phyloP scores from a whole-genome alignment of 495 filamentous ascomycete species.

The Lophium mytilinum region DNA sequence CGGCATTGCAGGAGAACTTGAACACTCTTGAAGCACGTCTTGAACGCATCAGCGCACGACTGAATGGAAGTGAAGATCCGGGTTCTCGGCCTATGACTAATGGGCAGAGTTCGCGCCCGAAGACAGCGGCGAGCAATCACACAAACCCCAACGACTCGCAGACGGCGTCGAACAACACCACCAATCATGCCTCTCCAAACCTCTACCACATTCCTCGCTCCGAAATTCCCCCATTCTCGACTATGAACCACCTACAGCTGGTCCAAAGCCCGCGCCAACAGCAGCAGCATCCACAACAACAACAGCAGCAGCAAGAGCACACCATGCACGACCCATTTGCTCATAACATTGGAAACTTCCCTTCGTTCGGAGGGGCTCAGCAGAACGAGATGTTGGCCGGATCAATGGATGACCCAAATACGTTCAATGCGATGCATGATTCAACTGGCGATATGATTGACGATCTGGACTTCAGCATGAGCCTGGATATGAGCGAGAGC shows the following conservation, averaged over 20 bases:
- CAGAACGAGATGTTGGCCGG: background rate
- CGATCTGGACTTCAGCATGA: background rate
- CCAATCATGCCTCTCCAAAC: background rate
- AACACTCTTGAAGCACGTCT: background rate
- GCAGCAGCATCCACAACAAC: background rate
- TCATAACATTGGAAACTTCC: background rate
- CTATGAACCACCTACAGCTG: too few species aligned
- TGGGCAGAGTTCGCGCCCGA: background rate
- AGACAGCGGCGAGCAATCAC: background rate
- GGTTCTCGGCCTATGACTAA: too few species aligned
- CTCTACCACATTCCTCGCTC: background rate
- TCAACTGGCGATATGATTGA: background rate
- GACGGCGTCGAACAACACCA: background rate
- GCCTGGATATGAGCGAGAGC: background rate
- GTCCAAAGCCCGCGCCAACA: too few species aligned
- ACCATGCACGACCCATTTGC: background rate
- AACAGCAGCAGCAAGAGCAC: background rate
- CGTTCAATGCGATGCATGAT: too few species aligned
- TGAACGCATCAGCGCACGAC: background rate
- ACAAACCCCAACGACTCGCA: background rate
- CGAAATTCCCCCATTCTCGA: background rate
- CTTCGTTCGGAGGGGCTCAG: background rate
- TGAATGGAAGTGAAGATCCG: too few species aligned
- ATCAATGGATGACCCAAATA: background rate
- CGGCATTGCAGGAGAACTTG: slow-evolving; percentile 1